phyloP scores from a whole-genome alignment of 2,329 filamentous ascomycete species.

The Beauveria scarabaeidicola region DNA sequence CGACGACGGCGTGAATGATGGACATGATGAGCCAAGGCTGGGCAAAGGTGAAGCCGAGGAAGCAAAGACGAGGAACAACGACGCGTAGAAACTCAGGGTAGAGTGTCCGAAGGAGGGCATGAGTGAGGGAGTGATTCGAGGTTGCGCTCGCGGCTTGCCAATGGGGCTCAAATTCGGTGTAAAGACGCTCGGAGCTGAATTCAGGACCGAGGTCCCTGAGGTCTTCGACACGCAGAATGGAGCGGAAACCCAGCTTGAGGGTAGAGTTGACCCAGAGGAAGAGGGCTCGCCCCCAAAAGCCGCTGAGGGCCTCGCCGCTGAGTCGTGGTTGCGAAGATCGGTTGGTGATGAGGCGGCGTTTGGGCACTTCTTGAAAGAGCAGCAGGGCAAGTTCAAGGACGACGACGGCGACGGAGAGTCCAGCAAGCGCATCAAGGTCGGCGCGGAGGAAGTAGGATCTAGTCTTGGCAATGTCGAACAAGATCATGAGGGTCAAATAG shows the following conservation, averaged over 20 bases:
- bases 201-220: conserved; percentile 9
- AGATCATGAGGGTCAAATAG: conserved; percentile 24
- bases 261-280: conserved; percentile 12
- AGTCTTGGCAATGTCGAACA: conserved; percentile 25
- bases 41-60: conserved; percentile 7
- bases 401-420: conserved; percentile 20
- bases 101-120: neutral
- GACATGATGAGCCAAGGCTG: conserved; percentile 5
- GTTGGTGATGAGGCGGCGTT: conserved; percentile 13
- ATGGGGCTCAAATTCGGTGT: neutral
- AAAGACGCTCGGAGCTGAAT: conserved; percentile 3
- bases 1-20: conserved; percentile 2
- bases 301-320: conserved; percentile 16
- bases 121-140: conserved; percentile 5
- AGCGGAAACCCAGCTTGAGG: conserved; percentile 6
- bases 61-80: conserved; percentile 3
- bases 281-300: conserved; percentile 15
- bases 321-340: conserved; percentile 8
- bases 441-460: conserved; percentile 27
- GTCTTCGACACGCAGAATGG: conserved; percentile 3
- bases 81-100: conserved; percentile 4
- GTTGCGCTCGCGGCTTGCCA: conserved; percentile 1
- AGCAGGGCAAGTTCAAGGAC: conserved; percentile 22
- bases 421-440: conserved; percentile 17
- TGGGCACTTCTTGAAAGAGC: conserved; percentile 24